Base-by-base conservation (phyloP, 345 rosid genomes). In the Brassica juncea region DNA sequence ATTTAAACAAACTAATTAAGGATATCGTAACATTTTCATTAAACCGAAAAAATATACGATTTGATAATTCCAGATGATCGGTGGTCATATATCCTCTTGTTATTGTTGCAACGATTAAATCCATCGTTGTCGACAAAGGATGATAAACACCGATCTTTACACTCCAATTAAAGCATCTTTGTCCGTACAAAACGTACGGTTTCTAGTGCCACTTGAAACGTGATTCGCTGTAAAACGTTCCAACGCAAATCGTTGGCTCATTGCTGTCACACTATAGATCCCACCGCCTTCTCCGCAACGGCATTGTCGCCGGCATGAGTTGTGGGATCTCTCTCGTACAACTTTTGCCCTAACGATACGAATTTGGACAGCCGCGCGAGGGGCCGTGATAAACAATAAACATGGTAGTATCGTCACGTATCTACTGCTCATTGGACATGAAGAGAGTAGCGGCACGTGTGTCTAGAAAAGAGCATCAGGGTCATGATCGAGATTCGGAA, bases 121-220 rank as follows among this genome's bases (percentile, higher is more conserved):
- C 67, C 54, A 37, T 66, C 70, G 37, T 67, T 35, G 5, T 25
- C 47, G 12, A 28, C 81, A 54, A 49, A 27, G 34, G 0, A 77
- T 16, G 16, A 52, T 5, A 28, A 60, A 72, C 60, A 77, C 11
- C 19, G 49, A 16, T 55, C 25, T 23, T 65, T 58, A 73, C 63
- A 78, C 5, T 70, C 49, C 49, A 66, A 60, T 42, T 42, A 42
- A 42, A 16, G 15, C 28, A 44, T 70, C 80, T 52, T 70, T 59
- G 37, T 39, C 30, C n/a, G 21, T 73, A 74, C 15, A 57, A 34
- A n/a, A 19, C 42, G 35, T 77, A 74, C 31, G 14, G 67, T 9
- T 37, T 27, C 2, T 16, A 61, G 9, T 60, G 62, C n/a, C 27
- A 57, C 19, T 28, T 2, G 21, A 30, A 77, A 32, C 28, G 73